Base-by-base conservation (phyloP, 176 grass and related monocot species). In the Juncus effusus region DNA sequence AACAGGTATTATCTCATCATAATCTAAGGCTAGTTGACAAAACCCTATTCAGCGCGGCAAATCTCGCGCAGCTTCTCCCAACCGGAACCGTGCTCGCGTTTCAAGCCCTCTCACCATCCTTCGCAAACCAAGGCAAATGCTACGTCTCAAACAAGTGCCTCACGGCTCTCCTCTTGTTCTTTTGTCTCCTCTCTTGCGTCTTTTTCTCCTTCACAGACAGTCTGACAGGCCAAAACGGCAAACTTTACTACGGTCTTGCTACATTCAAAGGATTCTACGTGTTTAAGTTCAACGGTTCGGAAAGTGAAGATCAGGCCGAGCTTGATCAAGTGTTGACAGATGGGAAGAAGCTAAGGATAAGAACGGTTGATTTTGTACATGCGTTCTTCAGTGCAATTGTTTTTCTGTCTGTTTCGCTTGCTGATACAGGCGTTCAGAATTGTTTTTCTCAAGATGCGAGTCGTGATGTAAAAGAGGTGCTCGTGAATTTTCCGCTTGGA, bases 161-260 rank as follows among this genome's bases (percentile, higher is more conserved):
- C 6, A 80, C 85, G 0, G 65, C 56, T 13, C 1, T 61, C 1
- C 76, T 87, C 13, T 8, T 80, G 60, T 8, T 35, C 36, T 4
- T 74, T 40, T 79, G 77, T 61, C 55, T 63, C 39, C 14, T 39
- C 54, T 38, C 67, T 54, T 87, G 65, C 16, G 0, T 72, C 39
- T 5, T 80, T 47, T 54, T 87, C 66, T 61, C 70, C 72, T 80
- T 87, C 76, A 87, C 80, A 11, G 80, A 87, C 61, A 80, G 72
- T 60, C 13, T 87, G 28, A 13, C 60, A 15, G 80, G 80, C 61
- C 8, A 40, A 4, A 79, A 87, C 41, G 49, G 55, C 54, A 83
- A 80, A 76, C 76, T 74, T 65, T 87, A 87, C 76, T 79, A 87
- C 14, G 80, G 85, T 60, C 8, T 87, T 28, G 85, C 85, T 2